Evolutionary conservation across 2,329 filamentous ascomycete species (phyloP).

Genomic region (Pseudogymnoascus sp.): DNA sequence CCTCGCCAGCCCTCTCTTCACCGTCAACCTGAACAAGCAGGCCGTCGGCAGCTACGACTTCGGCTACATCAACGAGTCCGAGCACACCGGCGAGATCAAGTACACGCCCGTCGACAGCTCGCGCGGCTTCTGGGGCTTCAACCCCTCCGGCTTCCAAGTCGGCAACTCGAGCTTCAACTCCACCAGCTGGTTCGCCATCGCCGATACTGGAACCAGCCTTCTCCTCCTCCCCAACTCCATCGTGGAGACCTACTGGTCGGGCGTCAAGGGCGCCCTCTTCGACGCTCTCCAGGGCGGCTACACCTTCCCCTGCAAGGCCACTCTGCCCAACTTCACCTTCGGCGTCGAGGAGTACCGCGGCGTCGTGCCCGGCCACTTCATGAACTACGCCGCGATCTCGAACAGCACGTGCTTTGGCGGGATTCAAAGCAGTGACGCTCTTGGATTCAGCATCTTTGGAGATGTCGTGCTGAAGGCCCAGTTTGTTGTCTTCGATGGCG

Average conservation of each 20-base stretch:
- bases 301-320: constrained; percentile 27
- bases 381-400: constrained; percentile 26
- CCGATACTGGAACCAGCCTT: constrained; percentile 34
- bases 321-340: constrained; percentile 29
- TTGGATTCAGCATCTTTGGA: constrained; percentile 27
- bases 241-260: constrained; percentile 28
- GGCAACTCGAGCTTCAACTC: constrained; percentile 40
- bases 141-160: constrained; percentile 41
- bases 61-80: constrained; percentile 43
- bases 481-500: constrained; percentile 29
- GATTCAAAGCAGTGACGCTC: constrained; percentile 18
- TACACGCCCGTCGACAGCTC: constrained; percentile 42
- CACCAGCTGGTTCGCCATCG: constrained; percentile 23
- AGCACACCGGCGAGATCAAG: constrained; percentile 45
- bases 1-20: constrained; percentile 40
- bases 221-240: constrained; percentile 28
- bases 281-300: constrained; percentile 24
- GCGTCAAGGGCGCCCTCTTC: constrained; percentile 27
- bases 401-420: constrained; percentile 20
- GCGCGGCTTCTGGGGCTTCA: constrained; percentile 48
- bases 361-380: constrained; percentile 27
- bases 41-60: constrained; percentile 43
- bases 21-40: constrained; percentile 42
- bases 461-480: constrained; percentile 29
- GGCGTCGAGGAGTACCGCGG: constrained; percentile 25